Conservation (phyloP, 805 yeast species). For the Hanseniaspora lachancei region DNA sequence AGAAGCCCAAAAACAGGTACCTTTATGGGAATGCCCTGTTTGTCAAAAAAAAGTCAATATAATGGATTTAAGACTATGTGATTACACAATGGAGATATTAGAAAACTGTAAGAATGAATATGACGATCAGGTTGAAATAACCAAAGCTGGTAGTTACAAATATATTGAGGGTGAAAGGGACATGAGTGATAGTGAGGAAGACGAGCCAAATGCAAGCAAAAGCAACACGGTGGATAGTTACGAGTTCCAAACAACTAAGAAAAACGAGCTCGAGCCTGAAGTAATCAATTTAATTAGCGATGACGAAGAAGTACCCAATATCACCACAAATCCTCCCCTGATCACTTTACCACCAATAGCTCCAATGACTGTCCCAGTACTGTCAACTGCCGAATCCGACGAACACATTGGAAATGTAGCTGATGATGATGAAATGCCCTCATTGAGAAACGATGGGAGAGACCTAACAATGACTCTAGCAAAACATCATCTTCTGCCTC, state of each 20-base stretch:
- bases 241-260: conserved; percentile 11
- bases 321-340: not conserved
- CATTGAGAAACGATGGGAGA: conserved; percentile 11
- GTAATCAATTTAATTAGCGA: conserved; percentile 39
- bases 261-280: conserved; percentile 25
- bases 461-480: conserved; percentile 10
- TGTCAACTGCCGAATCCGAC: conserved; percentile 8
- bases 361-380: not conserved
- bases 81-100: conserved; percentile 55
- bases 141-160: conserved; percentile 64
- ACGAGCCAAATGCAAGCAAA: not conserved
- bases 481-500: not conserved
- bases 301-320: conserved; percentile 28
- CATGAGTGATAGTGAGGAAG: conserved; percentile 18
- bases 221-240: conserved; percentile 2
- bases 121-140: conserved; percentile 53
- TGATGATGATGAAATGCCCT: conserved; percentile 10
- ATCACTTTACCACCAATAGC: too few relatives aligned
- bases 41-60: conserved; percentile 45
- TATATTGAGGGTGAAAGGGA: conserved; percentile 23
- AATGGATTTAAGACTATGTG: conserved; percentile 57
- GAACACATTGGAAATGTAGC: conserved; percentile 5
- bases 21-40: conserved; percentile 82
- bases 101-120: conserved; percentile 36
- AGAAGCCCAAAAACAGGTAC: conserved; percentile 61